These are phyloP conservation scores for Geotrichum siamense DNA, from an alignment of 1,139 yeast genomes.

Conservation along the genomic window DNA sequence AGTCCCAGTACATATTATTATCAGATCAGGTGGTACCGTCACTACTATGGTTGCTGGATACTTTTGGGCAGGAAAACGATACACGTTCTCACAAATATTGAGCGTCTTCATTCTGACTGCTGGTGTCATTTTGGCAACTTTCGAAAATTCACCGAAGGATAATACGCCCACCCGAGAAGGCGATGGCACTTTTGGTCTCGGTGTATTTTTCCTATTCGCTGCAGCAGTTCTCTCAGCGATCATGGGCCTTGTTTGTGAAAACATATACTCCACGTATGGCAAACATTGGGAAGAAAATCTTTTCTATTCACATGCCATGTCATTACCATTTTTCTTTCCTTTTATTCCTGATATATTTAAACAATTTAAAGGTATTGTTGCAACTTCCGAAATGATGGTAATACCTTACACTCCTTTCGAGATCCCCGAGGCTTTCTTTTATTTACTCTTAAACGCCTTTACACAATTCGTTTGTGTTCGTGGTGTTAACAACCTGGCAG, in stretches of 20 bases:
- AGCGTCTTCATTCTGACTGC: constrained; percentile 48
- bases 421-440: constrained; percentile 7
- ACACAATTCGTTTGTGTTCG: constrained; percentile 61
- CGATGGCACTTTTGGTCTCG: constrained; percentile 33
- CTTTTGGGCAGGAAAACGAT: constrained; percentile 37
- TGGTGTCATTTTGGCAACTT: constrained; percentile 52
- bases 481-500: constrained; percentile 60
- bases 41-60: constrained; percentile 55
- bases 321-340: constrained; percentile 49
- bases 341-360: constrained; percentile 27
- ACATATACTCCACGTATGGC: constrained; percentile 45
- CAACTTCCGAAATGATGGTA: constrained; percentile 4
- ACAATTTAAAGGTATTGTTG: constrained; percentile 20
- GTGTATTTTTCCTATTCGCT: constrained; percentile 41
- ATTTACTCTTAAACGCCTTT: constrained; percentile 40
- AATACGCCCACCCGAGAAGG: constrained; percentile 1
- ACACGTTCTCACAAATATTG: constrained; percentile 26
- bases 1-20: constrained; percentile 60
- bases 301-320: constrained; percentile 53
- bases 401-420: constrained; percentile 3
- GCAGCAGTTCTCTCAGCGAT: constrained; percentile 48
- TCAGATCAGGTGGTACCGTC: constrained; percentile 60
- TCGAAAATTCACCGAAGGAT: constrained; percentile 22
- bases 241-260: constrained; percentile 52
- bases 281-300: constrained; percentile 56